Conservation (phyloP, 2,329 filamentous ascomycete species). For the Trichoderma pleuroti region DNA sequence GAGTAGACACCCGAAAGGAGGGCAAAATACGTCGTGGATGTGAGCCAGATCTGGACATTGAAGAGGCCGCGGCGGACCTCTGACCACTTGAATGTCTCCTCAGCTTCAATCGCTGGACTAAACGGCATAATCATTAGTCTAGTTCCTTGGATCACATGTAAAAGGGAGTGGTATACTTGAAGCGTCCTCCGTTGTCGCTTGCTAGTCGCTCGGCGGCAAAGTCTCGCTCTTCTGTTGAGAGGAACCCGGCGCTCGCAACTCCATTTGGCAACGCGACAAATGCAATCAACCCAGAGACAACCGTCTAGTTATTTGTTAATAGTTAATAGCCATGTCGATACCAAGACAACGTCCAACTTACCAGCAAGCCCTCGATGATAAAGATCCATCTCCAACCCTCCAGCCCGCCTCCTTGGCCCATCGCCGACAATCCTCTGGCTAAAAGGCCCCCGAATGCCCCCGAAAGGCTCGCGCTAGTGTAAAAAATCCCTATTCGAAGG, state of each 20-base stretch:
- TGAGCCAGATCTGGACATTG: constrained; percentile 60
- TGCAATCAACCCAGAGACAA: constrained; percentile 49
- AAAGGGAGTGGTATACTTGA: constrained; percentile 28
- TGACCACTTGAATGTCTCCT: constrained; percentile 56
- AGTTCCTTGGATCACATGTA: not conserved
- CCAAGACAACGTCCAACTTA: not conserved
- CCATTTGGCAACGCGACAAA: constrained; percentile 55
- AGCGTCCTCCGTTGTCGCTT: constrained; percentile 35
- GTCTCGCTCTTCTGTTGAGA: constrained; percentile 50
- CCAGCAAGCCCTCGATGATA: constrained; percentile 54
- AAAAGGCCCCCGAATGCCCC: constrained; percentile 59
- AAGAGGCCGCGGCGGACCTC: constrained; percentile 61
- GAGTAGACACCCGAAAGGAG: constrained; percentile 58
- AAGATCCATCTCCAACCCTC: constrained; percentile 62
- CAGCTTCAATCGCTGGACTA: constrained; percentile 28
- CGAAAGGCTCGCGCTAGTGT: constrained; percentile 62
- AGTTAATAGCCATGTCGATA: not conserved
- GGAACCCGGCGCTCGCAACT: constrained; percentile 50
- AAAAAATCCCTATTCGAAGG: constrained; percentile 63
- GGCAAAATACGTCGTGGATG: constrained; percentile 58
- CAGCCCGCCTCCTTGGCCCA: constrained; percentile 51
- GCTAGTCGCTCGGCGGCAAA: constrained; percentile 46
- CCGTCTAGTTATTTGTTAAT: constrained; percentile 40
- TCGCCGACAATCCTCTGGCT: constrained; percentile 58
- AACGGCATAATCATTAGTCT: not conserved